phyloP scores from a whole-genome alignment of 1,139 yeast genomes.

The Hyphopichia fennica region DNA sequence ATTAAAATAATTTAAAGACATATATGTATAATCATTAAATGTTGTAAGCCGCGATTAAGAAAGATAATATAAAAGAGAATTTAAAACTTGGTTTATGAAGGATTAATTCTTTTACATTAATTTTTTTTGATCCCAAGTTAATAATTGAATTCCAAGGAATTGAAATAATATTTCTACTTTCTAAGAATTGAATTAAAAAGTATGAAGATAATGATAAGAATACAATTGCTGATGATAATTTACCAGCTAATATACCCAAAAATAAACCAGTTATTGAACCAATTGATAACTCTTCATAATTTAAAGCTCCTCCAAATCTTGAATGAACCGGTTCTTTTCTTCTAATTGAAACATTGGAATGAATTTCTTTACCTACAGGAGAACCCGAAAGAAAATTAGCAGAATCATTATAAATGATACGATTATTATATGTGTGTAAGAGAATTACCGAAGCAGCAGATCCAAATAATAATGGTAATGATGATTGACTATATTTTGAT shows the following conservation, averaged over 20 bases:
- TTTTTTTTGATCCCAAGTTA: constrained; percentile 43
- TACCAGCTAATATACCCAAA: constrained; percentile 65
- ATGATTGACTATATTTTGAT: neutral
- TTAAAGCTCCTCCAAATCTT: constrained; percentile 40
- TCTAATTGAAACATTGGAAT: constrained; percentile 2
- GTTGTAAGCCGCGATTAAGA: constrained; percentile 65
- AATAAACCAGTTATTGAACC: constrained; percentile 70
- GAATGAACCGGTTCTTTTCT: constrained; percentile 6
- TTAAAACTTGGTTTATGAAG: constrained; percentile 68
- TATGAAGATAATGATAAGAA: constrained; percentile 52
- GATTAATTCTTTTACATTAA: constrained; percentile 53
- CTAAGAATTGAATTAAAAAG: constrained; percentile 57
- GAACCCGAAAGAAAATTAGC: constrained; percentile 2
- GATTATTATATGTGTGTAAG: neutral
- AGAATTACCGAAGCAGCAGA: constrained; percentile 5
- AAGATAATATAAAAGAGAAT: constrained; percentile 56
- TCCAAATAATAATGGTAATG: constrained; percentile 4
- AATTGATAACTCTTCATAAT: constrained; percentile 65
- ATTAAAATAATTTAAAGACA: neutral
- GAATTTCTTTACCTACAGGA: neutral
- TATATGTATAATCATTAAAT: constrained; percentile 21
- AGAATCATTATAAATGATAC: constrained; percentile 8
- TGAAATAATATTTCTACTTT: constrained; percentile 54
- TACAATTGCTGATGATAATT: constrained; percentile 59
- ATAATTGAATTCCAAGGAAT: constrained; percentile 50